Conservation (phyloP, 257 asterid species). For the Dorcoceras hygrometricum region DNA sequence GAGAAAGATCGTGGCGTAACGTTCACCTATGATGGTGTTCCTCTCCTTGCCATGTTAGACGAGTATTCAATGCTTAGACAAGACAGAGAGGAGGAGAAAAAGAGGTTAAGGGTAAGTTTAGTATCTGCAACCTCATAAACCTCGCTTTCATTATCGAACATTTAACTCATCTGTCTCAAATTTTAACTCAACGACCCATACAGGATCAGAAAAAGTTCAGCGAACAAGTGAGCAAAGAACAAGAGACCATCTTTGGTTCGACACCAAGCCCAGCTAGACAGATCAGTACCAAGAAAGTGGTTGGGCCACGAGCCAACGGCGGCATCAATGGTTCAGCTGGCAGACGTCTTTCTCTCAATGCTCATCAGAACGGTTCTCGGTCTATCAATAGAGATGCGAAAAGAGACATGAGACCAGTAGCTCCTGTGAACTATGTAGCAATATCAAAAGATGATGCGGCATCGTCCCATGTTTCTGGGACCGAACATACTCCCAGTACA, state of each 20-base stretch:
- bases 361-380: conserved; percentile 55
- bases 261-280: conserved; percentile 72
- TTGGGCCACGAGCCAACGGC: conserved; percentile 54
- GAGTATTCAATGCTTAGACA: conserved; percentile 94
- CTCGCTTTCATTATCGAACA: neutral
- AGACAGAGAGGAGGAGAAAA: conserved; percentile 97
- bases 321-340: conserved; percentile 38
- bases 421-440: conserved; percentile 63
- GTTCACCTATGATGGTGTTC: conserved; percentile 91
- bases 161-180: neutral
- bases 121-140: neutral
- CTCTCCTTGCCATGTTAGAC: conserved; percentile 97
- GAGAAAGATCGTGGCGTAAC: conserved; percentile 78
- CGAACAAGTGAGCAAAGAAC: conserved; percentile 56
- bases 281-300: conserved; percentile 45
- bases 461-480: conserved; percentile 38
- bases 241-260: conserved; percentile 46
- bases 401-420: conserved; percentile 50
- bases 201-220: conserved; percentile 65
- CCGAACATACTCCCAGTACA: conserved; percentile 22
- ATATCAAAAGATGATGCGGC: conserved; percentile 52
- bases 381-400: conserved; percentile 50
- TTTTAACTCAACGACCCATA: neutral
- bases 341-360: conserved; percentile 55
- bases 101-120: conserved; percentile 77